Evolutionary conservation across 2,329 filamentous ascomycete genomes (phyloP).

Genomic region (Fusarium sp.): DNA sequence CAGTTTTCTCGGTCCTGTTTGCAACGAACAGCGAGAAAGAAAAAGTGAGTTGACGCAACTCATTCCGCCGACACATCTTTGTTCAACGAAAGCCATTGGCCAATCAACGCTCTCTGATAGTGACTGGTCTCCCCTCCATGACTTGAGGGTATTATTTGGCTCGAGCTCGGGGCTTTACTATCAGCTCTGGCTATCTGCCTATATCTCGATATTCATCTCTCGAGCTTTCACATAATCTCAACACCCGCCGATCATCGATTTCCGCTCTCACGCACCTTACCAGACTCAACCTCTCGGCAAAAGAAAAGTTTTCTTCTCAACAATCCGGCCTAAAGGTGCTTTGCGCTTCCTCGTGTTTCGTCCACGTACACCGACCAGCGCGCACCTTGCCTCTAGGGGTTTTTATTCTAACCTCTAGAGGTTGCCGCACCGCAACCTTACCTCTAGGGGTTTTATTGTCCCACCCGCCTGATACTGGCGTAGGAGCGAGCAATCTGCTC

Average conservation of each 20-base stretch:
- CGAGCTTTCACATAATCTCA: conserved; percentile 39
- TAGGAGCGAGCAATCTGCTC: conserved; percentile 36
- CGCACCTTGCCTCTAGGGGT: conserved; percentile 45
- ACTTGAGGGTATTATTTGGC: conserved; percentile 40
- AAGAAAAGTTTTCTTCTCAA: conserved; percentile 41
- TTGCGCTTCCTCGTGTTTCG: conserved; percentile 40
- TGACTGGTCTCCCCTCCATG: conserved; percentile 33
- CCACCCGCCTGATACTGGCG: conserved; percentile 45
- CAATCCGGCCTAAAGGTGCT: conserved; percentile 44
- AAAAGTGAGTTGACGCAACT: conserved; percentile 41
- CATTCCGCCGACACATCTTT: conserved; percentile 39
- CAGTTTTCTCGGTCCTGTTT: conserved; percentile 42
- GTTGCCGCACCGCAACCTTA: conserved; percentile 45
- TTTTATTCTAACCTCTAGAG: conserved; percentile 45
- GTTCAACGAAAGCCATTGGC: conserved; percentile 46
- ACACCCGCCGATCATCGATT: conserved; percentile 12
- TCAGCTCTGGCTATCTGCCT: conserved; percentile 27
- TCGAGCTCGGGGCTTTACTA: conserved; percentile 32
- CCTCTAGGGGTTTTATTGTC: conserved; percentile 45
- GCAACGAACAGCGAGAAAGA: conserved; percentile 36
- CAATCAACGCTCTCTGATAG: conserved; percentile 50
- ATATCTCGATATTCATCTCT: conserved; percentile 34
- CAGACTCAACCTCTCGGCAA: conserved; percentile 15
- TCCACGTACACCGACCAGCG: conserved; percentile 43
- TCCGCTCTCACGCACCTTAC: conserved; percentile 2